phyloP scores from a whole-genome alignment of 371 early-diverging fungal species.

The Mucor velutinosus region DNA sequence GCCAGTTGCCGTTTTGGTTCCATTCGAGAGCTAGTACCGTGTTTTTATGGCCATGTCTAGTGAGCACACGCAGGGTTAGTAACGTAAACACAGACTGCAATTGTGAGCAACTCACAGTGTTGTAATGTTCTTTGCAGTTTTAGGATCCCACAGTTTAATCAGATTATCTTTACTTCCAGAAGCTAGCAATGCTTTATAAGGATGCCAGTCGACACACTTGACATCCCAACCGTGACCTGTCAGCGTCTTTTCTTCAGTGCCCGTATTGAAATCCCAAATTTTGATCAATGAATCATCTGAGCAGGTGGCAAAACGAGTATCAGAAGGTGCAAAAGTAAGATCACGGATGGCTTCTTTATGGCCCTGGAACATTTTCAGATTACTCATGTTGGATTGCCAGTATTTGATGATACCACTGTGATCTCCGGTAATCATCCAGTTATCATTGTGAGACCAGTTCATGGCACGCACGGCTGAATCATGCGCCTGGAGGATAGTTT shows the following conservation, averaged over 20 bases:
- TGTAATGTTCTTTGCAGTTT: slow-evolving; percentile 84
- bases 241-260: slow-evolving; percentile 83
- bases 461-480: slow-evolving; percentile 95
- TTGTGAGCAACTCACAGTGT: slow-evolving; percentile 73
- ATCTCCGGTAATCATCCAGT: slow-evolving; percentile 98
- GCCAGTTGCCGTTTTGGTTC: slow-evolving; percentile 98
- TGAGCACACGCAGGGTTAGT: background rate
- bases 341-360: slow-evolving; percentile 97
- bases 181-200: slow-evolving; percentile 92
- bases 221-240: slow-evolving; percentile 99
- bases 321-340: slow-evolving; percentile 69
- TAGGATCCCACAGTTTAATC: slow-evolving; percentile 99
- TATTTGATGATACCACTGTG: slow-evolving; percentile 97
- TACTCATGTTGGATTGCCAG: slow-evolving; percentile 99
- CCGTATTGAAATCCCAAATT: slow-evolving; percentile 95
- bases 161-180: slow-evolving; percentile 99
- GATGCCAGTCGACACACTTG: slow-evolving; percentile 99
- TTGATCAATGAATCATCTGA: slow-evolving; percentile 98
- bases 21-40: slow-evolving; percentile 92
- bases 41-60: slow-evolving; percentile 96
- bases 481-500: slow-evolving; percentile 98
- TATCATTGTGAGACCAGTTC: slow-evolving; percentile 97
- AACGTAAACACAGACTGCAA: background rate
- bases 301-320: slow-evolving; percentile 96
- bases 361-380: slow-evolving; percentile 91